These are phyloP conservation scores for Polyporus tsugae DNA, from an alignment of 1,284 basidiomycete species.

Conservation along the genomic window DNA sequence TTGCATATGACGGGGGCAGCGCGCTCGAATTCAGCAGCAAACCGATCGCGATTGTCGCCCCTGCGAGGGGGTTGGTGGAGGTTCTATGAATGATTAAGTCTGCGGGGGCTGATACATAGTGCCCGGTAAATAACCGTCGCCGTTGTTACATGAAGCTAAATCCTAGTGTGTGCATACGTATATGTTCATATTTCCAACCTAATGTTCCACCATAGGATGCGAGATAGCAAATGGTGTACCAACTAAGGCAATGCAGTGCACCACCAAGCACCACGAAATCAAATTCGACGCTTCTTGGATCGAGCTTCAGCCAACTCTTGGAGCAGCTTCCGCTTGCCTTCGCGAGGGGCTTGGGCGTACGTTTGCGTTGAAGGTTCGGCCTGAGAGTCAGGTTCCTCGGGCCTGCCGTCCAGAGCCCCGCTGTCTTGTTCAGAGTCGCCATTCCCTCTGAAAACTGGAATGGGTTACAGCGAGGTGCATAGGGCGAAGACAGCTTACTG, in stretches of 20 bases:
- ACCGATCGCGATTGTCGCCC: constrained; percentile 49
- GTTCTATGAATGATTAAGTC: too few species aligned
- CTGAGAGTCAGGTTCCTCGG: not conserved
- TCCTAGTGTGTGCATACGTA: not conserved
- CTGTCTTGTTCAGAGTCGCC: not conserved
- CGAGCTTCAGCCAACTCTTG: constrained; percentile 43
- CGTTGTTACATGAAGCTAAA: not conserved
- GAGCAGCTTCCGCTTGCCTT: constrained; percentile 49
- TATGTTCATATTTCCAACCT: not conserved
- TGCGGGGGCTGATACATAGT: too few species aligned
- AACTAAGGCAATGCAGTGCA: too few species aligned
- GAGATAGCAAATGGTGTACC: not conserved
- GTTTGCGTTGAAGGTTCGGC: constrained; percentile 16
- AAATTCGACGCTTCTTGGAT: constrained; percentile 29
- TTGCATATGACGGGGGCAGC: constrained; percentile 57
- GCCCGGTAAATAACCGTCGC: too few species aligned
- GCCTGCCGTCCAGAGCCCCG: not conserved
- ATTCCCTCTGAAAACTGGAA: not conserved
- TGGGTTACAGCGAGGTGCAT: too few species aligned
- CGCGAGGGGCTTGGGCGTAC: constrained; percentile 44
- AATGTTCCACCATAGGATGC: not conserved
- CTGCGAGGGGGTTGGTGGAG: constrained; percentile 44
- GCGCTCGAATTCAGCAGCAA: constrained; percentile 52
- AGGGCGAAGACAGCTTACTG: too few species aligned
- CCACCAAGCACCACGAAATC: too few species aligned